A percentile compares a stretch with the other conserved stretches of the same genome.
Evolutionary conservation across 768 basidiomycete species (phyloP).

Genomic region (Pisolithus sp.): DNA sequence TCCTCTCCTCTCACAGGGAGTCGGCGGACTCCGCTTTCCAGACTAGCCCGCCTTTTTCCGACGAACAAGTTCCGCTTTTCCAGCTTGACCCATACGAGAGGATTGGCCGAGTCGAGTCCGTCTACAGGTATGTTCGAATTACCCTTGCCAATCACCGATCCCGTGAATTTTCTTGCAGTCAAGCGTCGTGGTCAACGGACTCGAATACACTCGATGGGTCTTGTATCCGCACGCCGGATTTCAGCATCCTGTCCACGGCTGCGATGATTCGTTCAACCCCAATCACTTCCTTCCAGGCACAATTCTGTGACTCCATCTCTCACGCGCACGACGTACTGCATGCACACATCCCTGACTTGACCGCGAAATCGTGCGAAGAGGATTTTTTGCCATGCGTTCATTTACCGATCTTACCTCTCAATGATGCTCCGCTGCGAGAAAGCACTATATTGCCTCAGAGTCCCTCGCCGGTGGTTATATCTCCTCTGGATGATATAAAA

Average conservation of each 20-base stretch:
- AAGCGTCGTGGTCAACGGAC: slow-evolving; percentile 11
- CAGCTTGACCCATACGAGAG: no score
- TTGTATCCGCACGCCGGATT: slow-evolving; percentile 18
- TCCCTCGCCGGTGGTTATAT: not conserved
- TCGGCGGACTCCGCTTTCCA: not conserved
- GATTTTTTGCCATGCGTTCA: not conserved
- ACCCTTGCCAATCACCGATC: not conserved
- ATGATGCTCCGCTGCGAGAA: not conserved
- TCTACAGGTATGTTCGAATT: slow-evolving; percentile 17
- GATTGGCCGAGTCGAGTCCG: slow-evolving; percentile 2
- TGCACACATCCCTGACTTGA: not conserved
- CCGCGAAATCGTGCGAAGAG: not conserved
- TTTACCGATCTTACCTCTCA: not conserved
- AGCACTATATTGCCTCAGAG: not conserved
- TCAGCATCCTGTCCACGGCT: slow-evolving; percentile 4
- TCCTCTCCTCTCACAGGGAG: not conserved
- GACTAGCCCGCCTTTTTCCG: not conserved
- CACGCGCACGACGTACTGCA: not conserved
- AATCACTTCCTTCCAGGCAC: slow-evolving; percentile 3
- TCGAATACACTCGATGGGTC: slow-evolving; percentile 7
- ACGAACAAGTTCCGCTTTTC: not conserved
- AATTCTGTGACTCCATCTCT: slow-evolving; percentile 5
- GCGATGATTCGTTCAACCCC: slow-evolving; percentile 7
- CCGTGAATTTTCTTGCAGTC: not conserved
- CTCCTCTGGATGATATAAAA: not conserved